Evolutionary conservation across 345 rosid species (phyloP).

Genomic region (Rhodamnia argentea): DNA sequence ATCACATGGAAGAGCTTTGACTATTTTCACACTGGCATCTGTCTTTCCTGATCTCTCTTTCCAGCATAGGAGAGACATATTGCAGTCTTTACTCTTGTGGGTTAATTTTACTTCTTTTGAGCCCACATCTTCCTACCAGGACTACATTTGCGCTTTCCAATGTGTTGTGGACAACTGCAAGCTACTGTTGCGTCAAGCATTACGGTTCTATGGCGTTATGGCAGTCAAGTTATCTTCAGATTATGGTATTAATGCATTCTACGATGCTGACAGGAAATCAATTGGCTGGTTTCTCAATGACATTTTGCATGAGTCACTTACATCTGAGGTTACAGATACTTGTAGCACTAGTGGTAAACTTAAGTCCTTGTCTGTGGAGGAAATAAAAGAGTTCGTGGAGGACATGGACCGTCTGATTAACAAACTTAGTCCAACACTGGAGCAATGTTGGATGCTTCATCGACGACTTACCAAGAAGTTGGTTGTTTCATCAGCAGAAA

Average conservation of each 20-base stretch:
- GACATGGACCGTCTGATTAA: constrained; percentile 36
- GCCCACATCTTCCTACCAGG: constrained; percentile 52
- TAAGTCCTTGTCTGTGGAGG: constrained; percentile 27
- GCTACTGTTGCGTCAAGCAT: constrained; percentile 27
- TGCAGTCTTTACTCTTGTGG: constrained; percentile 52
- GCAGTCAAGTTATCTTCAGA: constrained; percentile 31
- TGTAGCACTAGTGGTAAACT: constrained; percentile 8
- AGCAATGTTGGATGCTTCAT: constrained; percentile 59
- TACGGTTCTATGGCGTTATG: constrained; percentile 26
- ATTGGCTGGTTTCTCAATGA: constrained; percentile 41
- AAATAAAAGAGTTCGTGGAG: constrained; percentile 36
- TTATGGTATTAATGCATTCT: constrained; percentile 2
- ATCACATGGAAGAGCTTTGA: constrained; percentile 29
- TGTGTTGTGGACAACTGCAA: constrained; percentile 51
- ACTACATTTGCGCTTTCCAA: constrained; percentile 62
- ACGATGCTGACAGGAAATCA: constrained; percentile 14
- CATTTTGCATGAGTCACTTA: constrained; percentile 5
- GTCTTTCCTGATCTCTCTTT: constrained; percentile 54
- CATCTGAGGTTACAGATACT: constrained; percentile 18
- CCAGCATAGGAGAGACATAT: constrained; percentile 32
- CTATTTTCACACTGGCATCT: constrained; percentile 49
- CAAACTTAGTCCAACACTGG: constrained; percentile 43
- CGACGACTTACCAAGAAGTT: constrained; percentile 49
- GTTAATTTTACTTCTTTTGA: constrained; percentile 49
- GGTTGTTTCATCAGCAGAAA: constrained; percentile 39